Base-by-base conservation (phyloP, 78 protist genomes). In the Speleostelium caveatum region DNA sequence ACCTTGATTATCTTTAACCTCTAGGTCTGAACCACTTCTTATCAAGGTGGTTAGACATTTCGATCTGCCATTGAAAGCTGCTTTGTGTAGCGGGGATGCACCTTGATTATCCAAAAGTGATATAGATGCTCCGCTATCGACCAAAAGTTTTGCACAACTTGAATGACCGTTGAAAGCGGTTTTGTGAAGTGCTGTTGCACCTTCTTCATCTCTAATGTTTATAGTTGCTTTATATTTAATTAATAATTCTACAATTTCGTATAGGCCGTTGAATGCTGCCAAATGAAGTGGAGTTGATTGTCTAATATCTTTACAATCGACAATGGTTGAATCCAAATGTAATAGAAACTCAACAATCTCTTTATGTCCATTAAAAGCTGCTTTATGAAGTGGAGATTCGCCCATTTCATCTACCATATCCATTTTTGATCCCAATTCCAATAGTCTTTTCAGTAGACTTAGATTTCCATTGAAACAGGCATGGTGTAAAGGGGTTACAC, bases 231-330 rank as follows among this genome's bases (percentile, higher is more conserved):
- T 60, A n/a, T 73, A 35, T 32, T 66, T 62, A 51, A 91, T 69
- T 19, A 91, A 73, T 41, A 91, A 7, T 35, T 75, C 78, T 0
- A 76, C 95, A 32, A 80, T 80, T 24, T 91, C 80, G 0, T 41
- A 59, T 12, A 80, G 24, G 35, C 86, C 86, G 59, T 91, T 77
- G 69, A 88, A 88, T 72, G 95, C 79, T 22, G 95, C 95, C 22
- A 91, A 73, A 77, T 91, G 95, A 19, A 91, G 85, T 59, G 95
- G 88, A n/a, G 95, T 91, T 14, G 87, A 75, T 63, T 88, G 79
- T 35, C 89, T 30, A 24, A 38, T 75, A 38, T 88, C 94, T 61
- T 58, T 35, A 19, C 86, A 67, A 67, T 88, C 86, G 1, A 88
- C 42, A 60, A 72, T 72, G 0, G 45, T 36, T 1, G 79, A 60